A percentile compares a stretch with the other conserved stretches of the same genome.
Evolutionary conservation across 2,329 filamentous ascomycete genomes (phyloP).

Genomic region (Ambrosiella beaveri): DNA sequence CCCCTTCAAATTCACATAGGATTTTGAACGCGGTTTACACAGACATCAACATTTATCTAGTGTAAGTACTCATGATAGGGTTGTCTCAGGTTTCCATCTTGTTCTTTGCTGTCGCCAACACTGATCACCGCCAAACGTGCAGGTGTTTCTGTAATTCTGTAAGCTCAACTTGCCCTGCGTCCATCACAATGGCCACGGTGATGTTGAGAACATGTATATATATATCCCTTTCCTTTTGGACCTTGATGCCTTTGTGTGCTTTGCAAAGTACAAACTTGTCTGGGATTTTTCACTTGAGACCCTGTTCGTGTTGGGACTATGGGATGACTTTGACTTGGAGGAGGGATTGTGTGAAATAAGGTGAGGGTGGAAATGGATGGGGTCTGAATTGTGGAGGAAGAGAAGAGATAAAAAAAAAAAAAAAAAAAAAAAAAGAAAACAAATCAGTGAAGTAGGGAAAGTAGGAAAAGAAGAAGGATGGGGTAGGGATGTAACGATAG

Average conservation of each 20-base stretch:
- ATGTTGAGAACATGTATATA: neutral
- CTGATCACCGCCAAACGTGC: too few species aligned
- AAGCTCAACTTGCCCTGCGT: too few species aligned
- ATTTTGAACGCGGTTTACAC: too few species aligned
- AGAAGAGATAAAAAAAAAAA: neutral
- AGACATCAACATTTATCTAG: too few species aligned
- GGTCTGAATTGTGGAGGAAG: neutral
- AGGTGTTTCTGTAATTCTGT: too few species aligned
- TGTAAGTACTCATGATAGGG: too few species aligned
- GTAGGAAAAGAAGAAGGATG: neutral
- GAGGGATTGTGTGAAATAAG: neutral
- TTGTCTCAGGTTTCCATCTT: too few species aligned
- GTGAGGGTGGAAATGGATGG: neutral
- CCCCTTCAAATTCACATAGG: too few species aligned
- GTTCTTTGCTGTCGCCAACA: too few species aligned
- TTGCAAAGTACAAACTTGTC: neutral
- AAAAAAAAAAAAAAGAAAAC: neutral
- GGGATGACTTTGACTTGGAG: neutral
- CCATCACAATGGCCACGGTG: too few species aligned
- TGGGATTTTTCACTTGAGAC: neutral
- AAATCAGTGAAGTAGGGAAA: neutral
- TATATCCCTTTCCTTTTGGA: neutral
- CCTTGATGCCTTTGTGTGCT: neutral
- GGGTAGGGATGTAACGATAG: neutral
- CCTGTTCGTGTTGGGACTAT: neutral